A percentile compares a stretch with the other conserved stretches of the same genome.
phyloP scores from a whole-genome alignment of 1,139 yeast genomes.

The Zygoascus meyerae region DNA sequence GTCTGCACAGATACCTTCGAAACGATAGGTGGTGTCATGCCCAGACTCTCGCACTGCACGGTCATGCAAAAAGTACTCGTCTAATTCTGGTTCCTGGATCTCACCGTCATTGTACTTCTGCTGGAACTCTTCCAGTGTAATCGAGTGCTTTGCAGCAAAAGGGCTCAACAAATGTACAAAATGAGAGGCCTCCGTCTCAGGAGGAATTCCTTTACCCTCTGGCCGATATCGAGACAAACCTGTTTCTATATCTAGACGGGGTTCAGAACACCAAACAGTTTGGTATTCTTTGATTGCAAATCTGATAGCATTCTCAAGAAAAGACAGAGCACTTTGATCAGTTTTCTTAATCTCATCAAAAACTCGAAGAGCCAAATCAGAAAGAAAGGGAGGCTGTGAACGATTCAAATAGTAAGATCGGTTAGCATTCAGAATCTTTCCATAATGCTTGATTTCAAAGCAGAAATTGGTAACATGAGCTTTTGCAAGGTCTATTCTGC shows the following conservation, averaged over 20 bases:
- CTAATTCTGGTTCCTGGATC: constrained; percentile 70
- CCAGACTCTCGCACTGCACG: constrained; percentile 96
- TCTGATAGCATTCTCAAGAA: constrained; percentile 55
- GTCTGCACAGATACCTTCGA: constrained; percentile 85
- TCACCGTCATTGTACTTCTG: constrained; percentile 60
- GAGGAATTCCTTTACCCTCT: constrained; percentile 86
- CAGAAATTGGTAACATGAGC: constrained; percentile 94
- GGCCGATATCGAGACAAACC: constrained; percentile 92
- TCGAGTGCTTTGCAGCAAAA: constrained; percentile 56
- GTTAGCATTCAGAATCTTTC: constrained; percentile 90
- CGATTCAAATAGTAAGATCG: constrained; percentile 86
- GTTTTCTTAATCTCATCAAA: constrained; percentile 48
- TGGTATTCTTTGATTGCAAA: constrained; percentile 88
- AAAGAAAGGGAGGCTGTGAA: constrained; percentile 96
- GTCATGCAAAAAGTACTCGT: constrained; percentile 85
- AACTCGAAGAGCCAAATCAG: constrained; percentile 81
- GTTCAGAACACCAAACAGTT: constrained; percentile 70
- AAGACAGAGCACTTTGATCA: constrained; percentile 37
- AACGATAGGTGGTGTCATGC: constrained; percentile 87
- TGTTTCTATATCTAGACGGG: constrained; percentile 68
- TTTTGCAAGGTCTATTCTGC: constrained; percentile 60
- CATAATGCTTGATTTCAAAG: constrained; percentile 84
- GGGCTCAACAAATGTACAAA: constrained; percentile 69
- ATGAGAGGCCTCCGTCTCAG: constrained; percentile 92
- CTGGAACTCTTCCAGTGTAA: constrained; percentile 65